Percentiles rank a stretch among this genome's conserved stretches.
Conservation (phyloP, 345 rosid genomes). For the Heritiera littoralis region DNA sequence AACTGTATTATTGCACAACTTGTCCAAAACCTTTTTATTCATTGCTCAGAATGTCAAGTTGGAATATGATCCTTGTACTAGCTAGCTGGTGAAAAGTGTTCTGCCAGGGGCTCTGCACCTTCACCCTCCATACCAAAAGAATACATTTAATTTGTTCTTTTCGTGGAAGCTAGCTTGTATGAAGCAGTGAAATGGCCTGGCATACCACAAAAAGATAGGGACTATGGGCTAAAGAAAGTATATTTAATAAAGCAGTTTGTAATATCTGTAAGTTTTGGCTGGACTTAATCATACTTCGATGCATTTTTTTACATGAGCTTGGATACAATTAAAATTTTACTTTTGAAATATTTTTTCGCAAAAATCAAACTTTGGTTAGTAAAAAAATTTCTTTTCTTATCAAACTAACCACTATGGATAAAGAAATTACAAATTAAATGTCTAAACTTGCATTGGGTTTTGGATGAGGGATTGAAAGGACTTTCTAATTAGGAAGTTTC, state of each 20-base stretch:
- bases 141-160: not conserved
- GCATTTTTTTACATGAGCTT: too few relatives aligned
- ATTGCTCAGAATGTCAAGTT: not conserved
- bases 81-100: not conserved
- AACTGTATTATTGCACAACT: not conserved
- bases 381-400: too few relatives aligned
- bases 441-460: not conserved
- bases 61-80: not conserved
- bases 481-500: not conserved
- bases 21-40: not conserved
- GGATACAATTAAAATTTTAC: too few relatives aligned
- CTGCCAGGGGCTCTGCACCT: constrained; percentile 36
- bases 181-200: constrained; percentile 20
- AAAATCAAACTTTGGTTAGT: too few relatives aligned
- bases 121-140: not conserved
- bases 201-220: not conserved
- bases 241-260: too few relatives aligned
- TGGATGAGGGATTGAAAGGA: not conserved
- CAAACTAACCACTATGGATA: too few relatives aligned
- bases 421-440: not conserved
- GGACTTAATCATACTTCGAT: too few relatives aligned
- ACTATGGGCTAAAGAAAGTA: not conserved
- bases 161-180: constrained; percentile 17
- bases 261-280: too few relatives aligned
- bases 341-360: too few relatives aligned